Evolutionary conservation across 768 basidiomycete genomes (phyloP).

Genomic region (Suillus fuscotomentosus): DNA sequence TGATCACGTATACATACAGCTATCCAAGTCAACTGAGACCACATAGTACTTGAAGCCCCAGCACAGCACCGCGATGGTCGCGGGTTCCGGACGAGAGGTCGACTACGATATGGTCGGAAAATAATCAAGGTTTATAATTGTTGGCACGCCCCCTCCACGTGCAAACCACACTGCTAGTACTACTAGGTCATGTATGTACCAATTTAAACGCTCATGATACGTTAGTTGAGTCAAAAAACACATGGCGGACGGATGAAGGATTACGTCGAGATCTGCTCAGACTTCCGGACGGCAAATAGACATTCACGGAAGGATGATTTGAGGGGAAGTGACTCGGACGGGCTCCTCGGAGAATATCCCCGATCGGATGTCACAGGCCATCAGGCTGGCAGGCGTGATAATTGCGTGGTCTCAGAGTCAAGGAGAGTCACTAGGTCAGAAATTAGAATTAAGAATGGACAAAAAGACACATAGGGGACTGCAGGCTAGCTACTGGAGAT

Average conservation of each 20-base stretch:
- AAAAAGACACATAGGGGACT: background rate
- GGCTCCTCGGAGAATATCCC: background rate
- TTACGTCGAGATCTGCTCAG: background rate
- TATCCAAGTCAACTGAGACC: background rate
- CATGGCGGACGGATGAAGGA: background rate
- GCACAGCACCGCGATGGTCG: background rate
- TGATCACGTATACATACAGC: background rate
- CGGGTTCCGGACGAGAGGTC: background rate
- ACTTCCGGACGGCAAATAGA: background rate
- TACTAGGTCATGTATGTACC: background rate
- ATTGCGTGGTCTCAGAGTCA: background rate
- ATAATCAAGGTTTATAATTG: background rate
- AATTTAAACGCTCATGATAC: background rate
- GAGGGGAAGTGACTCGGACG: background rate
- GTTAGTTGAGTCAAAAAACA: background rate
- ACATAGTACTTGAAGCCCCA: background rate
- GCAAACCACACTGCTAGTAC: background rate
- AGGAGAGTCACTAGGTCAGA: background rate
- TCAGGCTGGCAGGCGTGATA: background rate
- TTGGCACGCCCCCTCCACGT: background rate
- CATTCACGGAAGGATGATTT: background rate
- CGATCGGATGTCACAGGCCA: background rate
- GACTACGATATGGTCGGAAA: slow-evolving; percentile 1
- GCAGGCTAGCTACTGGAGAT: background rate
- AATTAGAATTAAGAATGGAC: background rate